Percentiles rank a stretch among this genome's conserved stretches.
These are phyloP conservation scores for Citrus mangshanensis DNA, from an alignment of 345 rosid species.

Conservation along the genomic window DNA sequence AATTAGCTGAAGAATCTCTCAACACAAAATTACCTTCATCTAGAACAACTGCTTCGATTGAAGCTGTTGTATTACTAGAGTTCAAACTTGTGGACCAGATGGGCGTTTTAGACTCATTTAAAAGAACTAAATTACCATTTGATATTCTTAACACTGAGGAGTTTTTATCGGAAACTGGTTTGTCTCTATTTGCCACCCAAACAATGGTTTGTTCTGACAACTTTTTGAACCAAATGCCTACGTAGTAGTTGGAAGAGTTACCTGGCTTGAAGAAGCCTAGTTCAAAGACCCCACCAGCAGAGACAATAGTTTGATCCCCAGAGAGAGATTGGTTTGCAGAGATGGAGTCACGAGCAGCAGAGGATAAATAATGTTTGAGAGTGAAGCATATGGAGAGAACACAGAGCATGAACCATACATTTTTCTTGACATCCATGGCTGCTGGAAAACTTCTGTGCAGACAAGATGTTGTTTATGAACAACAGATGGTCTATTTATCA, in stretches of 20 bases:
- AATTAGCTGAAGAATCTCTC: slow-evolving; percentile 22
- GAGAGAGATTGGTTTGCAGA: slow-evolving; percentile 47
- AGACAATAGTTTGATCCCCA: slow-evolving; percentile 57
- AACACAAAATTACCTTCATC: slow-evolving; percentile 48
- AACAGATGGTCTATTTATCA: too few relatives aligned
- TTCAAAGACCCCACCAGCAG: slow-evolving; percentile 39
- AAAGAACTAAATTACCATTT: slow-evolving; percentile 61
- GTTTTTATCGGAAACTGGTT: slow-evolving; percentile 42
- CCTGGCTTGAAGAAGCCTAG: slow-evolving; percentile 71
- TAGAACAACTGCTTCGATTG: slow-evolving; percentile 27
- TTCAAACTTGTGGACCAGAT: slow-evolving; percentile 68
- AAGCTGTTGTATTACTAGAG: slow-evolving; percentile 9
- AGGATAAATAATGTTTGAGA: slow-evolving; percentile 24
- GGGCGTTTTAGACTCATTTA: slow-evolving; percentile 40
- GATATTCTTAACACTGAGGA: slow-evolving; percentile 51
- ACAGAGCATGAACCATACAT: slow-evolving; percentile 17
- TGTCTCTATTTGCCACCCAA: slow-evolving; percentile 81
- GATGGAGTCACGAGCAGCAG: slow-evolving; percentile 48
- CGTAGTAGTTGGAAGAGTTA: slow-evolving; percentile 51
- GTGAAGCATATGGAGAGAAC: slow-evolving; percentile 28
- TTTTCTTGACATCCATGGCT: slow-evolving; percentile 14
- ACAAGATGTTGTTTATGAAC: neutral
- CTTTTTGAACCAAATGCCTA: slow-evolving; percentile 64
- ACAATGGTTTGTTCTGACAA: slow-evolving; percentile 33
- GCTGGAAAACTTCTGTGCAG: neutral